Evolutionary conservation across 768 basidiomycete species (phyloP), one percentile per base, ranked within the genome.

Genomic region (Auriculariales sp.): DNA sequence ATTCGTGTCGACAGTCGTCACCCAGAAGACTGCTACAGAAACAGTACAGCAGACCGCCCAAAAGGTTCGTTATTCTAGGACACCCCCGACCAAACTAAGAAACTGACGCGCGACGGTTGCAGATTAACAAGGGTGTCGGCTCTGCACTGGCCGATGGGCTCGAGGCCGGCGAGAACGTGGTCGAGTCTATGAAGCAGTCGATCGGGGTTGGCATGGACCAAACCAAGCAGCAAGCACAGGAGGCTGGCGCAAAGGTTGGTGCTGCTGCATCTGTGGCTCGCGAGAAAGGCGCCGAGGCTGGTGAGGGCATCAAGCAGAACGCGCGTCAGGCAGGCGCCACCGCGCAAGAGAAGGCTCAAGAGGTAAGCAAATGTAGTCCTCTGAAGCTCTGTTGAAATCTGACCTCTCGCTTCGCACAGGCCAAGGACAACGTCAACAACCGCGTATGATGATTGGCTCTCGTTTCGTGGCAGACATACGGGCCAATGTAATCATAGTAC

Each of bases 121-220:
- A 71, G 67, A 62, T 70, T 15, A 72, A 70, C 61, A 69, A 64
- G 54, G 61, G 59, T 24, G 63, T 67, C 19, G 71, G 69, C 3
- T 28, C 60, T 46, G 62, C 63, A 15, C 56, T 71, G n/a, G 70
- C 69, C 3, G 60, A 61, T 2, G 68, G 64, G 4, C 66, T 72
- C 48, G 71, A 69, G 53, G 66, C 59, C 19, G 71, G 66, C 14
- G 68, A 72, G 55, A 55, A 63, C 51, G 69, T 59, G 3, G 64
- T 66, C 5, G 64, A 66, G 52, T 60, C 58, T 47, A 65, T 65
- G 25, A 70, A 70, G 57, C 55, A 65, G 51, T 61, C 62, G 1
- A 39, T 71, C 3, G 63, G 71, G 22, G 39, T 44, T 25, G 39
- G 39, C 22, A 25, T 19, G 6, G 39, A 44, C 22, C 22, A 44